Conservation (phyloP, 2,329 filamentous ascomycete genomes). For the Nothophoma quercina region DNA sequence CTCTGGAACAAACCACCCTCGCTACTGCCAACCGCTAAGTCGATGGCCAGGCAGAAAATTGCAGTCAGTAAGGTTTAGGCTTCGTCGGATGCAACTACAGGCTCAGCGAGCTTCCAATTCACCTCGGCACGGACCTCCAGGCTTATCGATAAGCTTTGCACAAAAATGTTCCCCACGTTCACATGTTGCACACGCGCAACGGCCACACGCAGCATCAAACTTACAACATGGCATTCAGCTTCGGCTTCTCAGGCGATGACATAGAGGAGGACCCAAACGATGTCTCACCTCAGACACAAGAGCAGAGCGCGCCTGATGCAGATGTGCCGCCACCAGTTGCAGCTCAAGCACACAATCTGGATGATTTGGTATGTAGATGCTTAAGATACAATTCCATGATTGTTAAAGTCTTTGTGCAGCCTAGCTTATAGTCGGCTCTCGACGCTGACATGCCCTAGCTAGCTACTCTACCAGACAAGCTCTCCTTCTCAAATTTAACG, state of each 20-base stretch:
- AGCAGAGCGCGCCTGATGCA: conserved; percentile 3
- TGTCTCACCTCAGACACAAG: conserved; percentile 23
- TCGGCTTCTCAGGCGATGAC: conserved; percentile 67
- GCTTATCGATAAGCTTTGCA: conserved; percentile 18
- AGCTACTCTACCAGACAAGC: conserved; percentile 71
- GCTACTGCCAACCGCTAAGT: too few species aligned
- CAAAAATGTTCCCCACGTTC: conserved; percentile 22
- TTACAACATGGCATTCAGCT: conserved; percentile 57
- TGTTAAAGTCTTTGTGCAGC: background rate
- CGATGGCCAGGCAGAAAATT: too few species aligned
- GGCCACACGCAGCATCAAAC: background rate
- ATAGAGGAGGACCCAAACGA: conserved; percentile 60
- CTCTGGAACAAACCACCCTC: too few species aligned
- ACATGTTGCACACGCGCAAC: conserved; percentile 5
- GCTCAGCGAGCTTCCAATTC: background rate
- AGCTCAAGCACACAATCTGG: conserved; percentile 54
- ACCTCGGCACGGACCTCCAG: background rate
- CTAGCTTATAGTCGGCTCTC: too few species aligned
- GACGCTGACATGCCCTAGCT: conserved; percentile 51
- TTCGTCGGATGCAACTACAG: too few species aligned
- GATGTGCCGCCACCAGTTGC: conserved; percentile 41
- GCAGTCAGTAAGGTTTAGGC: too few species aligned
- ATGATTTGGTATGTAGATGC: conserved; percentile 55
- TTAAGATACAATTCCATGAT: background rate
- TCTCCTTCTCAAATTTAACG: conserved; percentile 71